Evolutionary conservation across 228 moss, liverwort and hornwort species (phyloP).

Genomic region (Sphagnum fallax): DNA sequence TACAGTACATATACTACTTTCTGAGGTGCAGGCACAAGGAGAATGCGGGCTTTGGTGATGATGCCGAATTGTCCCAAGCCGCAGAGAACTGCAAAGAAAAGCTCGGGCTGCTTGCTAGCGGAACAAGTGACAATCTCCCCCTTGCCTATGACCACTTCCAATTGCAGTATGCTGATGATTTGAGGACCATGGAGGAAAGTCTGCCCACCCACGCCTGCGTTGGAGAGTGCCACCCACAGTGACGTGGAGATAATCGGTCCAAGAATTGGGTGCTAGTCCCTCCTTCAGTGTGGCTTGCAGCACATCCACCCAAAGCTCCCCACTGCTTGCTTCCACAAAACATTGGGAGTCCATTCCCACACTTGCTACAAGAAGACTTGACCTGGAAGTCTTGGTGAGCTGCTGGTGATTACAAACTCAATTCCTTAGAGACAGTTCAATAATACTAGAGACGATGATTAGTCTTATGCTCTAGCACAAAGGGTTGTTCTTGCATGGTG

Average conservation of each 20-base stretch:
- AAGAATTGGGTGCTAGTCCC: too few relatives aligned
- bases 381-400: too few relatives aligned
- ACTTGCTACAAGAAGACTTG: too few relatives aligned
- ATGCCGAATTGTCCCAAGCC: slow-evolving; percentile 88
- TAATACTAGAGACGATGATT: slow-evolving; percentile 47
- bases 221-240: slow-evolving; percentile 21
- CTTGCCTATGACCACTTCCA: slow-evolving; percentile 63
- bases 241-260: too few relatives aligned
- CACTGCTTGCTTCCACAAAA: too few relatives aligned
- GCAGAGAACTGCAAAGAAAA: slow-evolving; percentile 70
- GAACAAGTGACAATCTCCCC: slow-evolving; percentile 65
- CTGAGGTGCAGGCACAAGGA: too few relatives aligned
- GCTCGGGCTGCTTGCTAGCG: slow-evolving; percentile 32
- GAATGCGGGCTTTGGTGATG: slow-evolving; percentile 73
- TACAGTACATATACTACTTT: too few relatives aligned
- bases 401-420: too few relatives aligned
- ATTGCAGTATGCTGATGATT: slow-evolving; percentile 67
- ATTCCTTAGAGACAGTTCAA: slow-evolving; percentile 25
- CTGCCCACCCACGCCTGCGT: slow-evolving; percentile 64
- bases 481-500: slow-evolving; percentile 60
- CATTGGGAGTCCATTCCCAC: too few relatives aligned
- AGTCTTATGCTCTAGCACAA: slow-evolving; percentile 58
- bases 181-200: slow-evolving; percentile 56
- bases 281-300: too few relatives aligned
- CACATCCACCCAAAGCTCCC: too few relatives aligned